Conservation (phyloP, 805 yeast genomes). For the Yarrowia porcina region DNA sequence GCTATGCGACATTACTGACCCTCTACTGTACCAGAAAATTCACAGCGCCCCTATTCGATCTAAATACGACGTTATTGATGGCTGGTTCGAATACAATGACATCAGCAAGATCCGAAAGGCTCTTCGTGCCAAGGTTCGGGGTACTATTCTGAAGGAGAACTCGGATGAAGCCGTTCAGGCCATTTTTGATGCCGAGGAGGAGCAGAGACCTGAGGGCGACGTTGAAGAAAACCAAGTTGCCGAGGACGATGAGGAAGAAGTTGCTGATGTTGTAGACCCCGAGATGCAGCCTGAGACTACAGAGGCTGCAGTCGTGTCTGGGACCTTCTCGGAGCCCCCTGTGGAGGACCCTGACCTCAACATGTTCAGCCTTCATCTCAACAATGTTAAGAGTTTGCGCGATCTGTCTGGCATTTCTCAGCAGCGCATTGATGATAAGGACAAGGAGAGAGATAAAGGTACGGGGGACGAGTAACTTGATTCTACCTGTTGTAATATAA, state of each 20-base stretch:
- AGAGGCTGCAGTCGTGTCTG: neutral
- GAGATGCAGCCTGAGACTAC: conserved; percentile 6
- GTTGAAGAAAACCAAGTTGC: conserved; percentile 5
- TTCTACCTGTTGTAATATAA: no score
- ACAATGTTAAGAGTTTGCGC: conserved; percentile 17
- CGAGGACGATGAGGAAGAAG: conserved; percentile 15
- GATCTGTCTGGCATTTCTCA: conserved; percentile 21
- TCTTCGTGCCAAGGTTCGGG: conserved; percentile 55
- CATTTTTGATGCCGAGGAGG: conserved; percentile 30
- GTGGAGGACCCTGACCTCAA: conserved; percentile 11
- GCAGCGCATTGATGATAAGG: conserved; percentile 14
- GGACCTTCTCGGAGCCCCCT: neutral
- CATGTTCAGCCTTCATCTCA: conserved; percentile 11
- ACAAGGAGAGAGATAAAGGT: neutral
- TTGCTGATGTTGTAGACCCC: conserved; percentile 1
- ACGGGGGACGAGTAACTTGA: neutral
- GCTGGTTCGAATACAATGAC: conserved; percentile 71
- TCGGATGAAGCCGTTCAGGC: conserved; percentile 1
- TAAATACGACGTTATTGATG: conserved; percentile 58
- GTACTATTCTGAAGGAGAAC: neutral
- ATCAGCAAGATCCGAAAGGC: conserved; percentile 64
- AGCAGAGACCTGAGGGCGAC: conserved; percentile 34
- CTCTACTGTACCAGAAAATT: conserved; percentile 51
- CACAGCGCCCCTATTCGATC: conserved; percentile 41
- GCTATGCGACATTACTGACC: conserved; percentile 72